A percentile compares a stretch with the other conserved stretches of the same genome.
These are phyloP conservation scores for Paxillus ammoniavirescens DNA, from an alignment of 768 basidiomycete genomes.

Conservation along the genomic window DNA sequence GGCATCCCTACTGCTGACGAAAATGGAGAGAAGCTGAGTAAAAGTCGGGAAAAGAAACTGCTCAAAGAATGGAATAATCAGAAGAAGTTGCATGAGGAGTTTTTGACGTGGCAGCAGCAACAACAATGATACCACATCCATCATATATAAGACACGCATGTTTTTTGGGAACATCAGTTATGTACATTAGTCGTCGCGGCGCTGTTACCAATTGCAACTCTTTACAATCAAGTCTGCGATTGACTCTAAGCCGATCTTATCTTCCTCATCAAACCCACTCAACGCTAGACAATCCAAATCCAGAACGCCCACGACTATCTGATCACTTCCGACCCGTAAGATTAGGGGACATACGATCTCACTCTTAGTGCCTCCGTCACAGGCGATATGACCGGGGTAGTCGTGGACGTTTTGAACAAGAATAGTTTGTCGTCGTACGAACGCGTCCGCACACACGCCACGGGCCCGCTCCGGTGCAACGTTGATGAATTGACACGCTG, in stretches of 20 bases:
- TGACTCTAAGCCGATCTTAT: conserved; percentile 71
- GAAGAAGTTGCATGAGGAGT: conserved; percentile 79
- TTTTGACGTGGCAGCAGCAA: conserved; percentile 48
- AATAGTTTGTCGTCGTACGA: conserved; percentile 50
- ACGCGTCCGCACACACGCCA: conserved; percentile 90
- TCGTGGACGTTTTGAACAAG: conserved; percentile 75
- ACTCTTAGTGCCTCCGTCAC: conserved; percentile 86
- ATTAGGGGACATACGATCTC: conserved; percentile 87
- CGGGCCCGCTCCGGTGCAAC: conserved; percentile 48
- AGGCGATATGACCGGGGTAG: conserved; percentile 93
- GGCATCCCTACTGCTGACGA: conserved; percentile 86
- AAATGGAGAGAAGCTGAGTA: conserved; percentile 82
- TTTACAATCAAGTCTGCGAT: conserved; percentile 65
- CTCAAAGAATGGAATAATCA: conserved; percentile 73
- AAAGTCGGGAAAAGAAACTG: conserved; percentile 74
- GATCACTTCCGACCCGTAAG: conserved; percentile 30
- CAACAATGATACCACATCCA: neutral
- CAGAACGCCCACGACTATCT: conserved; percentile 54
- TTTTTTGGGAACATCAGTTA: neutral
- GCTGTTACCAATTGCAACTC: conserved; percentile 60
- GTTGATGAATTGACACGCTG: conserved; percentile 85
- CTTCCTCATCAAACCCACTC: conserved; percentile 73
- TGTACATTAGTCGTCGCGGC: conserved; percentile 11
- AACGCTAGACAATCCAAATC: conserved; percentile 83
- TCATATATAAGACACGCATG: neutral